Base-by-base conservation (phyloP, 306 rosid genomes). In the Pterocarpus santalinus region DNA sequence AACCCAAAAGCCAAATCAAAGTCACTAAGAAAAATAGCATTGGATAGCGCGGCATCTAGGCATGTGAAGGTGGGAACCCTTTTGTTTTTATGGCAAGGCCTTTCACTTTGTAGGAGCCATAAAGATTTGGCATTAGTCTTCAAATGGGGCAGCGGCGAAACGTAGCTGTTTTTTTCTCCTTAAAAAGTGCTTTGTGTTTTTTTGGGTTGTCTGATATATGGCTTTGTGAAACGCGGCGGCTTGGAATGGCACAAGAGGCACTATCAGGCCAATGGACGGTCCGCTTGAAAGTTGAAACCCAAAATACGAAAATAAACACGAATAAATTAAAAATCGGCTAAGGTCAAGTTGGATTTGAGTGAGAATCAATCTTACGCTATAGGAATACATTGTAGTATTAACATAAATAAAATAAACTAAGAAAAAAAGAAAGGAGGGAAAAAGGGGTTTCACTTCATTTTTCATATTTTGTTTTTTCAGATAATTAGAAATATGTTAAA, bases 11-110 rank as follows among this genome's bases (percentile, higher is more conserved):
- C 69, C 56, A 62, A 86, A 86, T 82, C 69, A 82, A 86, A 69
- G 82, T 75, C 38, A 57, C 47, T 32, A 7, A 58, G 58, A 75
- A 82, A 81, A 86, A 81, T 79, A 60, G 80, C 0, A 82, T 78
- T 70, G 84, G 89, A 86, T 83, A 83, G 80, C 49, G 56, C 28
- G 83, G 89, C 89, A 86, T 82, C 89, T 82, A 75, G 66, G 69
- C 89, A 86, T 86, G 82, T 86, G 86, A 51, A 82, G 70, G 86
- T 86, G 89, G 89, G 61, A 64, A 61, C 77, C 76, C 82, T 77
- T 39, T 32, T 66, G 9, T 55, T 76, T 64, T 14, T 49, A 68
- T 15, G 28, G 36, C 69, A 64, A 80, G 52, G 57, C 60, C 28
- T 80, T 76, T 76, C 70, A 69, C 84, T 73, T 69, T 73, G 77